These are phyloP conservation scores for Cytospora schulzeri DNA, from an alignment of 2,329 filamentous ascomycete genomes.

Conservation along the genomic window DNA sequence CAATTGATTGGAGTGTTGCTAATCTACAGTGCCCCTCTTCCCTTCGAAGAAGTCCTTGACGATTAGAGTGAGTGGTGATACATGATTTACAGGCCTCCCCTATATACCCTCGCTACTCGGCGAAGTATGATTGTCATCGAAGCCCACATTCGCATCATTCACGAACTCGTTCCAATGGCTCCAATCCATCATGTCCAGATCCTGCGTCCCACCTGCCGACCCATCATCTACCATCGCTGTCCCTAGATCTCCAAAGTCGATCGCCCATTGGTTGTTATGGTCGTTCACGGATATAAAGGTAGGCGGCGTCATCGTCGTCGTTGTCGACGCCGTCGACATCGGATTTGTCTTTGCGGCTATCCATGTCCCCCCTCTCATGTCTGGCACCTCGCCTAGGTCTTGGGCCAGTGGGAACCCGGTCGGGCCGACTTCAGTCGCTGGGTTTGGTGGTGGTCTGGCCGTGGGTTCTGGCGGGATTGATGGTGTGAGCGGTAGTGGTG, in stretches of 20 bases:
- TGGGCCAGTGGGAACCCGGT: constrained; percentile 16
- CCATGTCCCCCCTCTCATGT: not conserved
- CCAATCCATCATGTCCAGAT: constrained; percentile 39
- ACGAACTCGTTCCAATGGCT: constrained; percentile 50
- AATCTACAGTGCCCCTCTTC: constrained; percentile 32
- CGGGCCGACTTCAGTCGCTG: constrained; percentile 13
- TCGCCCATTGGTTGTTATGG: constrained; percentile 11
- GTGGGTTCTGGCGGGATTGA: not conserved
- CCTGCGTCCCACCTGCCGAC: constrained; percentile 31
- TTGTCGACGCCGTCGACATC: too few relatives aligned
- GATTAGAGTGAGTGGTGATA: not conserved
- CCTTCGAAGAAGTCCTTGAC: constrained; percentile 22
- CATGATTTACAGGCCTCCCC: not conserved
- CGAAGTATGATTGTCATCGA: constrained; percentile 21
- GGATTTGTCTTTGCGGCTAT: not conserved
- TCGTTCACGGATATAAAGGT: constrained; percentile 4
- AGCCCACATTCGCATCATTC: constrained; percentile 37
- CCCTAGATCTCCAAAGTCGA: constrained; percentile 21
- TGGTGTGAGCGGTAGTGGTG: not conserved
- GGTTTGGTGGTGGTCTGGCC: not conserved
- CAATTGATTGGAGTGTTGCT: not conserved
- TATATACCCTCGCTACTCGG: constrained; percentile 18
- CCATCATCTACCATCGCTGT: constrained; percentile 11
- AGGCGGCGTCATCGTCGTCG: not conserved
- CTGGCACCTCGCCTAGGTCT: constrained; percentile 11